phyloP scores from a whole-genome alignment of 495 filamentous ascomycete species.

The Aspergillus cavernicola region DNA sequence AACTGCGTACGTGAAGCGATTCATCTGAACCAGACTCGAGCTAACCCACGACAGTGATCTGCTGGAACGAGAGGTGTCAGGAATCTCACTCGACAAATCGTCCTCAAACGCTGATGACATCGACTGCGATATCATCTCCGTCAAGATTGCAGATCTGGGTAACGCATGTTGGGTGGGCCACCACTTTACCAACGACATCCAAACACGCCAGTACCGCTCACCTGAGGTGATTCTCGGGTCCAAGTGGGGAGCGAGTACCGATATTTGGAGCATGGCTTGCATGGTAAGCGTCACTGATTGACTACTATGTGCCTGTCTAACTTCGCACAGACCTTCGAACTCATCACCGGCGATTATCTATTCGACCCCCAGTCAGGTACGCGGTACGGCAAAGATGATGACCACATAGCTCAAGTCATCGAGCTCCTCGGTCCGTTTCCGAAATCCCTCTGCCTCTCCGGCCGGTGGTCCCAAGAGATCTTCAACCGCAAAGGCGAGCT shows the following conservation, averaged over 20 bases:
- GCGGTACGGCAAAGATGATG: conserved; percentile 99
- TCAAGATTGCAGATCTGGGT: conserved; percentile 97
- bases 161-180: conserved; percentile 99
- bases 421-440: conserved; percentile 94
- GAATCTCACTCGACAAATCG: conserved; percentile 85
- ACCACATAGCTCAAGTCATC: conserved; percentile 99
- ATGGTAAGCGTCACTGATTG: conserved; percentile 66
- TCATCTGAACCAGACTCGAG: neutral
- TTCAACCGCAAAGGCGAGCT: conserved; percentile 98
- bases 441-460: conserved; percentile 80
- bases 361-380: conserved; percentile 99
- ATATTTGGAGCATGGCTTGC: conserved; percentile 99
- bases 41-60: conserved; percentile 60
- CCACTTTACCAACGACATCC: conserved; percentile 99
- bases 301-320: neutral
- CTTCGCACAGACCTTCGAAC: conserved; percentile 76
- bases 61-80: conserved; percentile 85
- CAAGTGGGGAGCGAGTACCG: conserved; percentile 98
- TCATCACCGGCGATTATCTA: conserved; percentile 97
- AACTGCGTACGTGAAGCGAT: conserved; percentile 68
- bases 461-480: conserved; percentile 98
- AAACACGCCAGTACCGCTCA: conserved; percentile 95
- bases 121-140: conserved; percentile 76
- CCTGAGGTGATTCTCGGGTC: conserved; percentile 95
- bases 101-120: conserved; percentile 47